Evolutionary conservation across 2,329 filamentous ascomycete genomes (phyloP), one percentile per base, ranked within the genome.

Genomic region (Phyllosticta capitalensis): DNA sequence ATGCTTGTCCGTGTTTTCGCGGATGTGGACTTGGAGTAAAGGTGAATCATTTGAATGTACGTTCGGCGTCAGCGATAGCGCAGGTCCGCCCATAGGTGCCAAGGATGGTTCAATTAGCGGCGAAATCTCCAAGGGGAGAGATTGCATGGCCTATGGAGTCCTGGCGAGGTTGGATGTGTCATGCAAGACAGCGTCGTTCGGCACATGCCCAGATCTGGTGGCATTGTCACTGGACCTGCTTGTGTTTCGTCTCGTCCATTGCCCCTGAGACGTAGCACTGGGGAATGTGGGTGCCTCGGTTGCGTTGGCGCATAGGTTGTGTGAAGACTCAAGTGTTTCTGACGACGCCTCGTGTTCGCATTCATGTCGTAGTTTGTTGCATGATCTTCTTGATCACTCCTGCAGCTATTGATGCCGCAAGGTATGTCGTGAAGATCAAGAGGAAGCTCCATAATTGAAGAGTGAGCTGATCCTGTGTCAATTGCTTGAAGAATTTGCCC

Each of bases 401-500:
- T 1, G 54, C 21, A 5, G 58, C 58, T 12, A 60, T 50, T 14
- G 53, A 60, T n/a, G 53, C 52, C 3, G 48, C 58, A 49, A 60
- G 38, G 33, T 56, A 60, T 7, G 54, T 60, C 17, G 56, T n/a
- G 19, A 60, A 56, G 28, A 60, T 24, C n/a, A 60, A 49, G 22
- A 60, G 17, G 22, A 60, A 60, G 22, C 58, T 56, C 58, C 58
- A 60, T 5, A 56, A 12, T 24, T 56, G 53, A 3, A 60, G 30
- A 6, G 58, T 50, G 7, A 56, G 9, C 17, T 50, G 48, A 33
- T 45, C 53, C 22, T 45, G 21, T 3, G 48, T 50, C 28, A 60
- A 33, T n/a, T 56, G 54, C 7, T 24, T 26, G 48, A 56, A 33
- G 17, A 60, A 49, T 5, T 52, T 22, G 48, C 48, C 51, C 20